Conservation (phyloP, 306 rosid species). For the Cicer chorassanicum region DNA sequence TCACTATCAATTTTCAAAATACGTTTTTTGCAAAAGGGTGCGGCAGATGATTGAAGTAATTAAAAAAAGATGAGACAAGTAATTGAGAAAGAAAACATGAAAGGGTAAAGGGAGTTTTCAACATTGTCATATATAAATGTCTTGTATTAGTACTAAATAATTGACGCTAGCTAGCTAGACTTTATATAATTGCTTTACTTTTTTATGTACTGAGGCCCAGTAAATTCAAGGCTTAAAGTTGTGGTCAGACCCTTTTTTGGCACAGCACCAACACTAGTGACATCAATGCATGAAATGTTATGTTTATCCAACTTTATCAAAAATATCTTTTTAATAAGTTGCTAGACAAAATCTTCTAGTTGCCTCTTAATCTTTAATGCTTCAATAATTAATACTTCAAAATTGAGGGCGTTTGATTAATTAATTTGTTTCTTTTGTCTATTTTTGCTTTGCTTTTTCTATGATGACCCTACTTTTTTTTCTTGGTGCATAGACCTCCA, state of each 20-base stretch:
- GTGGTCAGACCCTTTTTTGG: slow-evolving; percentile 56
- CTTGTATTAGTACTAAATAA: slow-evolving; percentile 35
- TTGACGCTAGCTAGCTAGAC: slow-evolving; percentile 34
- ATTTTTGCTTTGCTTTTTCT: slow-evolving; percentile 51
- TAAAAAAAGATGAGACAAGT: slow-evolving; percentile 38
- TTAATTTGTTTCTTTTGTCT: slow-evolving; percentile 54
- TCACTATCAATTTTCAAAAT: not conserved
- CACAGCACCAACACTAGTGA: slow-evolving; percentile 54
- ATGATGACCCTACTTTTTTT: slow-evolving; percentile 47
- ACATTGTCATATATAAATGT: slow-evolving; percentile 46
- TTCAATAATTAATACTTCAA: slow-evolving; percentile 52
- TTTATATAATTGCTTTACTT: slow-evolving; percentile 47
- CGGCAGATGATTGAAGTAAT: slow-evolving; percentile 35
- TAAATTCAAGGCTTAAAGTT: slow-evolving; percentile 55
- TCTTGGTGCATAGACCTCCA: slow-evolving; percentile 57
- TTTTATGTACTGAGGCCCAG: slow-evolving; percentile 43
- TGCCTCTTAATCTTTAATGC: slow-evolving; percentile 61
- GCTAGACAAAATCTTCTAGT: slow-evolving; percentile 57
- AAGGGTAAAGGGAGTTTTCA: slow-evolving; percentile 46
- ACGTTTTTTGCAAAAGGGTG: slow-evolving; percentile 34
- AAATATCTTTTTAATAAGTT: slow-evolving; percentile 42
- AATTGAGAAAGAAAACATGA: slow-evolving; percentile 45
- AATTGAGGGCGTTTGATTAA: slow-evolving; percentile 48
- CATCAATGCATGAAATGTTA: slow-evolving; percentile 52
- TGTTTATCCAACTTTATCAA: slow-evolving; percentile 64